Percentiles rank a stretch among this genome's conserved stretches.
Conservation (phyloP, 2,329 filamentous ascomycete genomes). For the Didymella arachidicola region DNA sequence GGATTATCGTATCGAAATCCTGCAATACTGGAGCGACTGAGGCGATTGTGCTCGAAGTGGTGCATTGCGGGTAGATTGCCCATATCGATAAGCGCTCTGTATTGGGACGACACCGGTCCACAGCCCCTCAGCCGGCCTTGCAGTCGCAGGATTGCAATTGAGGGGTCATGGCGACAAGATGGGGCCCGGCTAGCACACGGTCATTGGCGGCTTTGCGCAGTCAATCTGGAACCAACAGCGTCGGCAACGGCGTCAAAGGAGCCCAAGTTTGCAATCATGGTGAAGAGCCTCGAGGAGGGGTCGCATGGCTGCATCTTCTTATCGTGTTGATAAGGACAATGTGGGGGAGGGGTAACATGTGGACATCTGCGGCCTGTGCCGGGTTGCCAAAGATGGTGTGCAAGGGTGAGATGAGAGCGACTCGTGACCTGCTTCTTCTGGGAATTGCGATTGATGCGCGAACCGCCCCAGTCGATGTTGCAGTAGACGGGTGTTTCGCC, state of each 20-base stretch:
- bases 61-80: constrained; percentile 14
- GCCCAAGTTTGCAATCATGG: constrained; percentile 10
- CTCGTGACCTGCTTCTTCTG: constrained; percentile 19
- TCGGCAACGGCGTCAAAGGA: constrained; percentile 16
- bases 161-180: constrained; percentile 19
- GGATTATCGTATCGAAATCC: constrained; percentile 7
- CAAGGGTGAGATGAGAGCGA: constrained; percentile 9
- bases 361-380: constrained; percentile 19
- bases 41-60: constrained; percentile 1
- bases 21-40: constrained; percentile 2
- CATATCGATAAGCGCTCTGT: constrained; percentile 10
- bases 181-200: constrained; percentile 18
- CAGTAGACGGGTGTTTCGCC: constrained; percentile 25
- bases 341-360: constrained; percentile 19
- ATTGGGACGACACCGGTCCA: constrained; percentile 1
- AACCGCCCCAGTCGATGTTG: constrained; percentile 20
- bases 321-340: background rate
- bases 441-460: constrained; percentile 12
- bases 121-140: constrained; percentile 17
- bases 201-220: constrained; percentile 30
- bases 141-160: constrained; percentile 17
- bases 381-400: constrained; percentile 15
- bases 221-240: constrained; percentile 14
- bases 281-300: constrained; percentile 8
- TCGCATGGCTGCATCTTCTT: background rate